Evolutionary conservation across 352 stramenopile species (phyloP), one percentile per base, ranked within the genome.

Genomic region (Elongisporangium prolatum): DNA sequence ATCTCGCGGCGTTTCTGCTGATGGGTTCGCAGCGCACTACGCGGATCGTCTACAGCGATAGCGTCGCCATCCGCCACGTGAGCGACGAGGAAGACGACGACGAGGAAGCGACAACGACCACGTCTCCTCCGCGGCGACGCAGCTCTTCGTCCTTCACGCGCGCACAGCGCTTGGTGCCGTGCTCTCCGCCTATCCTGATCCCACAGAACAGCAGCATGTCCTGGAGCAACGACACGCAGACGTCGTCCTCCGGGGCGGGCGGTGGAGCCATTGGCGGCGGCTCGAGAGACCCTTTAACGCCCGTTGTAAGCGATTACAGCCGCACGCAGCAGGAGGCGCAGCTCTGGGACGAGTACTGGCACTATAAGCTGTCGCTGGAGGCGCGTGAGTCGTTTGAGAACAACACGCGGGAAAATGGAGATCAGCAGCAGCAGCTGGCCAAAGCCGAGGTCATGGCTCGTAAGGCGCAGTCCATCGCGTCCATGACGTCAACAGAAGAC

Each of bases 301-400:
- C 34, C 10, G 10, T 17, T 44, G 57, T 67, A 10, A 55, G 52
- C 17, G 50, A 63, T 16, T 75, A 75, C 61, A 78, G 70, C 28
- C 56, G 58, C 6, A 71, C 67, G 13, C 78, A 91, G 59, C 79
- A 73, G 51, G 69, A 87, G 52, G 74, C 69, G 14, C 60, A 66
- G 24, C 68, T 86, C 16, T 86, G 74, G 73, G 77, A 90, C 49
- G 68, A 90, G 48, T 73, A 80, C 58, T 88, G 78, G 80, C 75
- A 90, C 73, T 88, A 77, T 61, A 88, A 88, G 54, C 74, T 88
- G 48, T 88, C 76, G 22, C 71, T 88, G 9, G 80, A 90, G 52
- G 68, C 72, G 14, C 77, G 80, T 18, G 76, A 90, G 64, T 84
- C 75, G 9, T 84, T 88, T 21, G 72, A 88, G 52, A 65, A 64